These are phyloP conservation scores for Pseudogymnoascus sp. DNA, from an alignment of 2,329 filamentous ascomycete species.

Conservation along the genomic window DNA sequence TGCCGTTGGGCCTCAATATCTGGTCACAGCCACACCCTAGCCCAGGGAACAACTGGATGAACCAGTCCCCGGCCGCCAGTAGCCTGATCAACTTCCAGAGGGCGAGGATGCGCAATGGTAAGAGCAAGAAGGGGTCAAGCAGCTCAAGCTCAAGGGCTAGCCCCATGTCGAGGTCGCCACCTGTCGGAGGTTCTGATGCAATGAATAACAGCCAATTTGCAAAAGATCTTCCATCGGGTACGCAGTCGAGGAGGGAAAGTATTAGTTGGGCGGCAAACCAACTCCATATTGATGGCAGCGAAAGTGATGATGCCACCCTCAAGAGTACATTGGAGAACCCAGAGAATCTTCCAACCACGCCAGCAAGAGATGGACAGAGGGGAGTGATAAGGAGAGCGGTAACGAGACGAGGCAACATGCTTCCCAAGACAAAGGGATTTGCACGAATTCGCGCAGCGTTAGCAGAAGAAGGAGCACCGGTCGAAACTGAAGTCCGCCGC, in stretches of 20 bases:
- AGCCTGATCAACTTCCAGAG: conserved; percentile 74
- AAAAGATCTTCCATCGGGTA: conserved; percentile 39
- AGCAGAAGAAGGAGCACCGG: conserved; percentile 75
- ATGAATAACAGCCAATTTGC: conserved; percentile 42
- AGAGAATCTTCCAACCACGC: conserved; percentile 35
- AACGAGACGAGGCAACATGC: conserved; percentile 76
- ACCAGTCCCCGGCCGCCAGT: conserved; percentile 61
- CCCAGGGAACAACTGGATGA: conserved; percentile 54
- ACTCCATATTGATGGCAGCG: conserved; percentile 71
- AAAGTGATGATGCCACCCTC: conserved; percentile 62
- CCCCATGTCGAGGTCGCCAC: conserved; percentile 69
- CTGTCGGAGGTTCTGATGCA: conserved; percentile 36
- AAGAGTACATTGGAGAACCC: conserved; percentile 32
- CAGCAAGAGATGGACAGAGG: conserved; percentile 50
- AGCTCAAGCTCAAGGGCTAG: conserved; percentile 63
- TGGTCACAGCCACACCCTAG: conserved; percentile 33
- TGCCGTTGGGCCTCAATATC: conserved; percentile 31
- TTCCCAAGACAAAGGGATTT: conserved; percentile 97
- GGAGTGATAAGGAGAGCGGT: conserved; percentile 77
- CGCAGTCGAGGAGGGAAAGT: conserved; percentile 67
- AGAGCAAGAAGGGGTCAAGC: conserved; percentile 58
- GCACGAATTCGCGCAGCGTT: conserved; percentile 85
- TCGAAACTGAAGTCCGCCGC: conserved; percentile 80
- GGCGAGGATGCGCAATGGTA: conserved; percentile 48
- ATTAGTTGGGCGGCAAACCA: conserved; percentile 87